These are phyloP conservation scores for Plantago elongata DNA, from an alignment of 257 asterid genomes.

Conservation along the genomic window DNA sequence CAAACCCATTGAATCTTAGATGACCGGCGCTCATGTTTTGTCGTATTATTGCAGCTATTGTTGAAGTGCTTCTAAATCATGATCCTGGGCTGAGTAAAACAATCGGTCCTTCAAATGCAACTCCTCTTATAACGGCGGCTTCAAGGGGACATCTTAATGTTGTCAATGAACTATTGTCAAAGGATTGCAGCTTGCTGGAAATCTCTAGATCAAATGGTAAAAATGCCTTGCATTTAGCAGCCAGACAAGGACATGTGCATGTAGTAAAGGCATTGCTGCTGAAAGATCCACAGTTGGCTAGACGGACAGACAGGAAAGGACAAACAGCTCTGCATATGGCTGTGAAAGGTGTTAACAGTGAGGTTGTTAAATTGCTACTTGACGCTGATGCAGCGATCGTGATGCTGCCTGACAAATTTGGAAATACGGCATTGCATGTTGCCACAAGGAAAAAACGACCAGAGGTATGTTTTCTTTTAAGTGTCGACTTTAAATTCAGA, in stretches of 20 bases:
- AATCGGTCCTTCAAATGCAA: conserved; percentile 16
- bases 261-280: conserved; percentile 11
- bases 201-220: conserved; percentile 15
- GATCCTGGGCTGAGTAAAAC: conserved; percentile 15
- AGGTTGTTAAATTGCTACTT: conserved; percentile 13
- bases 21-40: conserved; percentile 4
- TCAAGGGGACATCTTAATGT: conserved; percentile 10
- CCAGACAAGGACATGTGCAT: conserved; percentile 13
- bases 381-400: conserved; percentile 16
- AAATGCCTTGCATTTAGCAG: conserved; percentile 16
- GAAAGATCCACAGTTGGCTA: conserved; percentile 17
- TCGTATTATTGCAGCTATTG: conserved; percentile 11
- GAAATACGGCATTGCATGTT: conserved; percentile 13
- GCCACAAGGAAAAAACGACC: conserved; percentile 15
- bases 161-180: conserved; percentile 14
- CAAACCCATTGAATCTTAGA: neutral
- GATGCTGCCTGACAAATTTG: conserved; percentile 16
- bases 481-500: too few species aligned
- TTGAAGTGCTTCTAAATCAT: conserved; percentile 7
- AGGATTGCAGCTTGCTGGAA: conserved; percentile 16
- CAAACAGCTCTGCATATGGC: conserved; percentile 18
- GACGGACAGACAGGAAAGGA: conserved; percentile 12
- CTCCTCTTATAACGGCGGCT: conserved; percentile 15
- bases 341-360: conserved; percentile 14
- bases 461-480: neutral